Evolutionary conservation across 2,329 filamentous ascomycete genomes (phyloP), one percentile per base, ranked within the genome.

Genomic region (Pestalotiopsis sp.): DNA sequence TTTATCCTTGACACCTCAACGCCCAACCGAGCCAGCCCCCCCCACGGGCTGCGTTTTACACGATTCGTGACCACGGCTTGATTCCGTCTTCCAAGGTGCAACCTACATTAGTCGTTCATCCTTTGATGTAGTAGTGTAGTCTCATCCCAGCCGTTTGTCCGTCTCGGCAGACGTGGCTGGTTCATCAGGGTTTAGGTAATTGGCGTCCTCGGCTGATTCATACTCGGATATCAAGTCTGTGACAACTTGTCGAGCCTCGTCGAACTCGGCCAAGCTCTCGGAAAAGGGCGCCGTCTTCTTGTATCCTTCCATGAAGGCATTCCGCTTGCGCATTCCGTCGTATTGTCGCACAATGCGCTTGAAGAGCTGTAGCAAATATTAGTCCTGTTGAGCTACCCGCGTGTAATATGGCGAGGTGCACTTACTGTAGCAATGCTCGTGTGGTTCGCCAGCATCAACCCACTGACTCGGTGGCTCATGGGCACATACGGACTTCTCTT

Each of bases 391-490:
- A 59, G 17, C 49, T 17, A 9, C 39, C 31, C 39, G 38, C 31
- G 38, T 14, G 17, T 17, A 17, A n/a, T 39, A 25, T 3, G 31
- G 39, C n/a, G 12, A 31, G 72, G 9, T 20, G 38, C 17, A 25
- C 87, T 75, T 84, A 91, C 90, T 27, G 96, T 98, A 61, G 95
- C 93, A 74, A 99, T 97, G 72, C 95, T 97, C 0, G 96, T 99
- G 79, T 99, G 96, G 78, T 99, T 99, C 13, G 96, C 96, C 69
- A 99, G 85, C 96, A 99, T 99, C 69, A 99, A 87, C 2, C 96
- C 96, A 72, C 94, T 97, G 66, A 99, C 96, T 63, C 96, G 92
- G 78, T 98, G 94, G 73, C 93, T 94, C 84, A 97, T 97, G 67
- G 94, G 92, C 57, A 98, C 92, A 78, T 99, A 98, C 1, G 97